Percentiles rank a stretch among this genome's conserved stretches.
phyloP scores from a whole-genome alignment of 139 green algal species.

The Mychonastes homosphaera region DNA sequence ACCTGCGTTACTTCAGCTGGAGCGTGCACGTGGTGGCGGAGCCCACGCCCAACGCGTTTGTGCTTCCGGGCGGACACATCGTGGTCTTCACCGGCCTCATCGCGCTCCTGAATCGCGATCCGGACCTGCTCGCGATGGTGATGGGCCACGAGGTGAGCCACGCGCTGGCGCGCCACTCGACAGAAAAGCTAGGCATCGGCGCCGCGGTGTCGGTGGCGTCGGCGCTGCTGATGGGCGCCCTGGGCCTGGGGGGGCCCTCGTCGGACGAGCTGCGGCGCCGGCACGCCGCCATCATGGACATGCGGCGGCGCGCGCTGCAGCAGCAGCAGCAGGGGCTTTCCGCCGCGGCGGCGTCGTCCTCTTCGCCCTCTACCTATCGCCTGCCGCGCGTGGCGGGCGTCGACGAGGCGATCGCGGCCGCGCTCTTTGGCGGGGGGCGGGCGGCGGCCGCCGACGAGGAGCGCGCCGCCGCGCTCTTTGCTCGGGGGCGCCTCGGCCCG shows the following conservation, averaged over 20 bases:
- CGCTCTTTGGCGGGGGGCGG: not conserved
- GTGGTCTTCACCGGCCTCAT: slow-evolving; percentile 38
- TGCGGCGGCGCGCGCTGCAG: slow-evolving; percentile 1
- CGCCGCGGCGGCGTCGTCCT: not conserved
- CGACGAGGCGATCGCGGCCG: too few relatives aligned
- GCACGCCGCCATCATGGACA: not conserved
- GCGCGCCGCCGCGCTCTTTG: too few relatives aligned
- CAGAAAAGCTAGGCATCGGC: slow-evolving; percentile 34
- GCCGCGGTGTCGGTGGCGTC: slow-evolving; percentile 9
- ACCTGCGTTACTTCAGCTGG: slow-evolving; percentile 39
- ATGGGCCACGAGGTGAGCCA: slow-evolving; percentile 42
- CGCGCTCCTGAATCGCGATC: slow-evolving; percentile 26
- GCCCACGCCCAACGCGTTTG: slow-evolving; percentile 34
- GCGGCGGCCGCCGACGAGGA: too few relatives aligned
- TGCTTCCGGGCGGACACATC: slow-evolving; percentile 43
- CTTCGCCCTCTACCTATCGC: too few relatives aligned
- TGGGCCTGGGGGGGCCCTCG: slow-evolving; percentile 12
- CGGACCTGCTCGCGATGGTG: slow-evolving; percentile 38
- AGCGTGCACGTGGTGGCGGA: slow-evolving; percentile 31
- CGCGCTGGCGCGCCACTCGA: slow-evolving; percentile 34
- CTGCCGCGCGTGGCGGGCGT: too few relatives aligned
- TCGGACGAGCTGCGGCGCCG: too few relatives aligned
- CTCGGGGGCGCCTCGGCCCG: too few relatives aligned
- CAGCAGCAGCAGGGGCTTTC: not conserved
- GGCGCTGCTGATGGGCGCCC: slow-evolving; percentile 8